A percentile compares a stretch with the other conserved stretches of the same genome.
Evolutionary conservation across 352 stramenopile species (phyloP).

Genomic region (Phytophthora multivora): DNA sequence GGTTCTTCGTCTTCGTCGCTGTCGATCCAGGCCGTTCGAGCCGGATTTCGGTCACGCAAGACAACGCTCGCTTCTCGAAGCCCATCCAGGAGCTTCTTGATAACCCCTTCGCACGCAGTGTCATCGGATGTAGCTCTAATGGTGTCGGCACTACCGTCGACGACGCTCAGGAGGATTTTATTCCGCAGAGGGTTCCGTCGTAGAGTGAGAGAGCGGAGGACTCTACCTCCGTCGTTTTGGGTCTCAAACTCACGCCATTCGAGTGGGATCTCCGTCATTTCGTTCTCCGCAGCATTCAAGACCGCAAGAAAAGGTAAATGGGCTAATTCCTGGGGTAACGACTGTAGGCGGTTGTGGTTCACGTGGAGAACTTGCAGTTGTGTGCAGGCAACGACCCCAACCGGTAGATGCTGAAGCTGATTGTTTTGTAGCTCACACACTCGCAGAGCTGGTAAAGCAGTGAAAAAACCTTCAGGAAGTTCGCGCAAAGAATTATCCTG

Average conservation of each 20-base stretch:
- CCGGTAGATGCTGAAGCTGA: constrained; percentile 37
- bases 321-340: constrained; percentile 33
- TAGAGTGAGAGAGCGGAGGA: constrained; percentile 50
- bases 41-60: constrained; percentile 1
- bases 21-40: constrained; percentile 26
- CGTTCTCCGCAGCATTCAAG: constrained; percentile 57
- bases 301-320: constrained; percentile 36
- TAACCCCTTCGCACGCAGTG: constrained; percentile 44
- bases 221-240: constrained; percentile 24
- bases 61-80: constrained; percentile 35
- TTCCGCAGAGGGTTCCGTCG: constrained; percentile 53
- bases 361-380: constrained; percentile 49
- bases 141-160: constrained; percentile 34
- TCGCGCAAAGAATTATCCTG: constrained; percentile 50
- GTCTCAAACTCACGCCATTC: constrained; percentile 55
- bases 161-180: constrained; percentile 26
- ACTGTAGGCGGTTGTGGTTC: constrained; percentile 51
- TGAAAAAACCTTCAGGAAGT: constrained; percentile 52
- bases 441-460: constrained; percentile 35
- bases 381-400: constrained; percentile 36
- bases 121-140: constrained; percentile 18
- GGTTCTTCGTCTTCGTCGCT: constrained; percentile 26
- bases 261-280: constrained; percentile 43
- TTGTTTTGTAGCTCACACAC: constrained; percentile 54
- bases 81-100: constrained; percentile 59